Evolutionary conservation across 1,284 basidiomycete species (phyloP), one percentile per base, ranked within the genome.

Genomic region (Gyrodon tennesseensis): DNA sequence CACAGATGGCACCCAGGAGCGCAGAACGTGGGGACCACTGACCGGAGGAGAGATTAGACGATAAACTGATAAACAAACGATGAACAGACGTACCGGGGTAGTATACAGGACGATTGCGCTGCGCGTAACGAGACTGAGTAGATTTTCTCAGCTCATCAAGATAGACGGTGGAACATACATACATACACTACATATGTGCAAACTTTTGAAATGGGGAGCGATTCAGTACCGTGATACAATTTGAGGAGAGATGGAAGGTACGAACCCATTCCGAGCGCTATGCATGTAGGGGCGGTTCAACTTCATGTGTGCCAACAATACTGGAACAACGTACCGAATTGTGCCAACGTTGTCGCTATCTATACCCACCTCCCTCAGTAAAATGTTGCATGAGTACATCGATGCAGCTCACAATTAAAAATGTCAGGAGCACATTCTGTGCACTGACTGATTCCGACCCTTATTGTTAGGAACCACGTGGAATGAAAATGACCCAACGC

Each of bases 11-110:
- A 11, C 67, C 58, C 27, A 69, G 12, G n/a, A 71, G 37, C 5
- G 69, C 67, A 0, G 63, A 60, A 29, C 69, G 60, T 49, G 67
- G 69, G 9, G 67, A 69, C 68, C 68, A 69, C 68, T 69, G 31
- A 21, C 2, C 15, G 27, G 21, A 15, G 16, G 15, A 48, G 13
- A 6, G 3, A 41, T 63, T 7, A 25, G 16, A 48, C 16, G 9
- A 31, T 21, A 19, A 46, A 9, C 13, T 7, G n/a, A 15, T 39
- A 6, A 34, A 15, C 2, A 21, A 55, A 21, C 12, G 19, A 48
- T 13, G 11, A 8, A n/a, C 15, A 11, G 19, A 34, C 58, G 4
- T 12, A 61, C 68, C 2, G 60, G 58, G 8, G 59, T 40, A 9
- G 54, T 7, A 27, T 13, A 39, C 2, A 69, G 49, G 29, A 19